Conservation (phyloP, 2,329 filamentous ascomycete species). For the Cercospora sp. region DNA sequence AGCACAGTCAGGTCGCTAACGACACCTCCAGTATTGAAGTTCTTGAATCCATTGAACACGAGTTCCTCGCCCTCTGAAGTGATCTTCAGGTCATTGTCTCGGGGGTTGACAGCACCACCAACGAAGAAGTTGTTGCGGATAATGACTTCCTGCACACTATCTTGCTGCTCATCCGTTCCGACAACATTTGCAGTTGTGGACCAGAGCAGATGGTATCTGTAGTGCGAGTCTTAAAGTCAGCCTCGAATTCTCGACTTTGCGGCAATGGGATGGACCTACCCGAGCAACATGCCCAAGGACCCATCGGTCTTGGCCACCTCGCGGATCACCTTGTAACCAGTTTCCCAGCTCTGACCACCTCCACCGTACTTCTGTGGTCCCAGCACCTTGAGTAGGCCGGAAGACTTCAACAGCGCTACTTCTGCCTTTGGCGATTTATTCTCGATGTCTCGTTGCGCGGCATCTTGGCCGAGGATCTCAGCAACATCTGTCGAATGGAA, state of each 20-base stretch:
- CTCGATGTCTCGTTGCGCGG: constrained; percentile 50
- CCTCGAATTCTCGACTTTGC: not conserved
- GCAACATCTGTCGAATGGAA: constrained; percentile 44
- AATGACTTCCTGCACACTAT: constrained; percentile 58
- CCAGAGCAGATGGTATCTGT: constrained; percentile 62
- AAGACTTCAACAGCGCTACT: constrained; percentile 53
- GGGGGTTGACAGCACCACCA: constrained; percentile 64
- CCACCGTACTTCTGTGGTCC: constrained; percentile 55
- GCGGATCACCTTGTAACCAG: constrained; percentile 60
- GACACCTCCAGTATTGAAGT: constrained; percentile 68
- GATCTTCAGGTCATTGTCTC: constrained; percentile 62
- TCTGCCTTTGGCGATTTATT: constrained; percentile 56
- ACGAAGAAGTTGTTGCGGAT: constrained; percentile 66
- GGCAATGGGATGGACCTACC: constrained; percentile 29
- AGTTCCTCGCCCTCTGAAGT: constrained; percentile 56
- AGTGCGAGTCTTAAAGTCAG: not conserved
- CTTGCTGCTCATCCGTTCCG: constrained; percentile 60
- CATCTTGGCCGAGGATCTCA: constrained; percentile 53
- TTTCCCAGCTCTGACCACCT: constrained; percentile 50
- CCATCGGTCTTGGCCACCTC: constrained; percentile 66
- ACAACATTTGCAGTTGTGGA: constrained; percentile 61
- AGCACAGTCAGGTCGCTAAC: constrained; percentile 66
- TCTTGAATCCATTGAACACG: constrained; percentile 63
- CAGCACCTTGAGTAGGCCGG: constrained; percentile 53
- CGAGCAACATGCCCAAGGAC: constrained; percentile 65